These are phyloP conservation scores for Cystobasidium onofrii DNA, from an alignment of 768 basidiomycete species.

Conservation along the genomic window DNA sequence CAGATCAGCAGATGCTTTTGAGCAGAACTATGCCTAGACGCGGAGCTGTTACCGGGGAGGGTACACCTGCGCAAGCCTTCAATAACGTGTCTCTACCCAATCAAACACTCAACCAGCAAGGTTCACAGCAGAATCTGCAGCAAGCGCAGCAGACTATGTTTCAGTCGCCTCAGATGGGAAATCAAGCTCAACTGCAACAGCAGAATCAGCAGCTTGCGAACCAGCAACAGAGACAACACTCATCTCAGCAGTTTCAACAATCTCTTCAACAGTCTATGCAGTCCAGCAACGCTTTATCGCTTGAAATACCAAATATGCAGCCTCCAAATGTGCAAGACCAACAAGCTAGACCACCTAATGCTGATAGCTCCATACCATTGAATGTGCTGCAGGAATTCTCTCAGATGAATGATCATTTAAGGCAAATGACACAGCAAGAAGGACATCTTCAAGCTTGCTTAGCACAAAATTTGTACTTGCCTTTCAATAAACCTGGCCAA, in stretches of 20 bases:
- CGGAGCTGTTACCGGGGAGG: background rate
- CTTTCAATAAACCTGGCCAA: background rate
- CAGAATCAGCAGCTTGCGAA: slow-evolving; percentile 12
- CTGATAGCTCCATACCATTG: background rate
- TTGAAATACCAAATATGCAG: slow-evolving; percentile 4
- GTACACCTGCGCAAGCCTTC: background rate
- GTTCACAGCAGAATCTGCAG: background rate
- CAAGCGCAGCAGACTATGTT: background rate
- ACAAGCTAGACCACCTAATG: background rate
- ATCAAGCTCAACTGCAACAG: background rate
- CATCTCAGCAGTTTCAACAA: background rate
- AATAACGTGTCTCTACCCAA: background rate
- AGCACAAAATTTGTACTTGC: slow-evolving; percentile 1
- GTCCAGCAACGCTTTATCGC: background rate
- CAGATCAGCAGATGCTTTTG: slow-evolving; percentile 21
- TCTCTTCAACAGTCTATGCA: background rate
- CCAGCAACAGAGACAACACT: slow-evolving; percentile 12
- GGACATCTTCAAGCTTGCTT: slow-evolving; percentile 9
- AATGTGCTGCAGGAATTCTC: slow-evolving; percentile 19
- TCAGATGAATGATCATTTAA: slow-evolving; percentile 8
- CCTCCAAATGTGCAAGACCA: background rate
- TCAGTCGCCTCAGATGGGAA: background rate
- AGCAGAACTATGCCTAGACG: background rate
- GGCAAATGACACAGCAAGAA: background rate
- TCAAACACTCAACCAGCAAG: background rate